phyloP scores from a whole-genome alignment of 495 filamentous ascomycete genomes.

The Corynascus novoguineensis region DNA sequence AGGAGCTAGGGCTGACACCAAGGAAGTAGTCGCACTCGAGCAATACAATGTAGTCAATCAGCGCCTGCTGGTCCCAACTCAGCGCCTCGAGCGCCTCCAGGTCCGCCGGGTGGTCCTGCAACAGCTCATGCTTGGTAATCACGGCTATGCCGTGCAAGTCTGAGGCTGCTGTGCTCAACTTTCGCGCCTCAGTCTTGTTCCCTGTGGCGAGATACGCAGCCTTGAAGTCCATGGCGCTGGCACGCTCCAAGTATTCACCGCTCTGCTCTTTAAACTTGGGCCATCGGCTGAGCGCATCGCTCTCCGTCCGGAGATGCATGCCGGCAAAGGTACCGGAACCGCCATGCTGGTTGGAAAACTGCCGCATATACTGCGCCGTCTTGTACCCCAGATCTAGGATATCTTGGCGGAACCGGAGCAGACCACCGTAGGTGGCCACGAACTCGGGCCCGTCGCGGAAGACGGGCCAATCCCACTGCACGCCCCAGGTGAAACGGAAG shows the following conservation, averaged over 20 bases:
- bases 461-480: constrained; percentile 42
- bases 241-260: constrained; percentile 29
- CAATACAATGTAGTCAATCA: constrained; percentile 40
- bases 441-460: constrained; percentile 42
- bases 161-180: constrained; percentile 18
- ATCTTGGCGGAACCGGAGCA: constrained; percentile 35
- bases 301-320: constrained; percentile 39
- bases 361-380: constrained; percentile 26
- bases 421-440: constrained; percentile 36
- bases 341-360: constrained; percentile 19
- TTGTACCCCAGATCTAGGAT: constrained; percentile 32
- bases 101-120: constrained; percentile 25
- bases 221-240: constrained; percentile 25
- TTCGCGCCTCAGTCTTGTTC: constrained; percentile 33
- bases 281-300: constrained; percentile 38
- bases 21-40: constrained; percentile 38
- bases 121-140: constrained; percentile 33
- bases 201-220: constrained; percentile 41
- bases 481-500: constrained; percentile 41
- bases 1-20: constrained; percentile 42
- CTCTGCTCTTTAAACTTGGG: constrained; percentile 40
- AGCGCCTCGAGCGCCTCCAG: constrained; percentile 27
- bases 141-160: constrained; percentile 22
- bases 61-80: constrained; percentile 44
- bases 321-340: constrained; percentile 27